These are phyloP conservation scores for Chlorociboria aeruginascens DNA, from an alignment of 495 filamentous ascomycete genomes.

Conservation along the genomic window DNA sequence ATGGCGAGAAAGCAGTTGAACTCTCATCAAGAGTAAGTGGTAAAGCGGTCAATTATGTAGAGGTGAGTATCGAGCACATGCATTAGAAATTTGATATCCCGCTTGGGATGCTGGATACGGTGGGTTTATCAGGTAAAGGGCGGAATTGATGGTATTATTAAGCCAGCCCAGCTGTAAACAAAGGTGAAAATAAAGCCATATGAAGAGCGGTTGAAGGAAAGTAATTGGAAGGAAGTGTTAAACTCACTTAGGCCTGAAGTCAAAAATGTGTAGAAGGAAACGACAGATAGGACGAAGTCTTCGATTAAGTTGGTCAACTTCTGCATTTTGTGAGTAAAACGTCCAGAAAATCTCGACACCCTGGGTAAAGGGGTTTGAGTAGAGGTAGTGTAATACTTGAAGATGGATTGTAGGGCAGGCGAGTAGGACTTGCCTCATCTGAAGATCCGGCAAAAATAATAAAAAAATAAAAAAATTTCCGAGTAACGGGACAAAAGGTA, in stretches of 20 bases:
- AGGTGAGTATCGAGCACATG: constrained; percentile 23
- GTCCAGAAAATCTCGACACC: too few species aligned
- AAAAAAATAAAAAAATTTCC: constrained; percentile 28
- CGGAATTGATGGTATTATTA: constrained; percentile 25
- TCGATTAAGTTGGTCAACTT: too few species aligned
- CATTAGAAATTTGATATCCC: constrained; percentile 24
- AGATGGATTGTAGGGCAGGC: constrained; percentile 26
- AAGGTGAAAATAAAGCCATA: constrained; percentile 20
- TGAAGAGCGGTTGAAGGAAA: constrained; percentile 24
- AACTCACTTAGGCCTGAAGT: too few species aligned
- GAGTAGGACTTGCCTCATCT: constrained; percentile 19
- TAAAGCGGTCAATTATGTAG: constrained; percentile 19
- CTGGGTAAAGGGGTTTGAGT: constrained; percentile 25
- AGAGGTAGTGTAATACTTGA: constrained; percentile 19
- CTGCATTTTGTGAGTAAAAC: too few species aligned
- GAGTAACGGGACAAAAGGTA: constrained; percentile 21
- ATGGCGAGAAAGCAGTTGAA: constrained; percentile 20
- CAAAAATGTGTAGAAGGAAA: too few species aligned
- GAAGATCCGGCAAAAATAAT: constrained; percentile 25
- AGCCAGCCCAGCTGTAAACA: constrained; percentile 24
- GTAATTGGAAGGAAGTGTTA: constrained; percentile 14
- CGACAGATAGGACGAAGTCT: too few species aligned
- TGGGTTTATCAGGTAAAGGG: constrained; percentile 27
- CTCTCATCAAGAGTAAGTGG: constrained; percentile 26
- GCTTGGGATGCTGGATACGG: constrained; percentile 26